Percentiles rank a stretch among this genome's conserved stretches.
Conservation (phyloP, 257 asterid genomes). For the Salvia miltiorrhiza region DNA sequence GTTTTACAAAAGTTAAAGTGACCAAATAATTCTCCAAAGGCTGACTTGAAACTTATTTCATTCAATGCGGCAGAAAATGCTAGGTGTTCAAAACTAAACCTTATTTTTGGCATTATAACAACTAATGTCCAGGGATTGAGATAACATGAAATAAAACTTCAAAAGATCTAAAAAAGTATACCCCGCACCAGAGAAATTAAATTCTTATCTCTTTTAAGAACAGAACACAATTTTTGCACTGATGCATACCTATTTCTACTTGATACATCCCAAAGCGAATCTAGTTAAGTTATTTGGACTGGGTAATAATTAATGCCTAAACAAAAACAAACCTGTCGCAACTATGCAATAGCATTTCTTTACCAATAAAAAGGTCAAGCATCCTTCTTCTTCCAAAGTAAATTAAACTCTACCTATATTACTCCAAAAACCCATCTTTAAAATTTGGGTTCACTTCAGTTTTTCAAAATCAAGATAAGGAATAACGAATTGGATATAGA, state of each 20-base stretch:
- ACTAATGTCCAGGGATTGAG: not conserved
- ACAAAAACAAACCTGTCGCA: not conserved
- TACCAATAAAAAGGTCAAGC: not conserved
- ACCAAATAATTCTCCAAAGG: not conserved
- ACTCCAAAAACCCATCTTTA: not conserved
- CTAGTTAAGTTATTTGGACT: not conserved
- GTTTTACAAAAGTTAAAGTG: not conserved
- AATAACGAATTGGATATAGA: not conserved
- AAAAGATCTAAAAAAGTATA: not conserved
- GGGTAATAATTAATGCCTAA: not conserved
- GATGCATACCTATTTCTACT: not conserved
- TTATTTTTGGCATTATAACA: not conserved
- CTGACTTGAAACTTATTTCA: not conserved
- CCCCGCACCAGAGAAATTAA: not conserved
- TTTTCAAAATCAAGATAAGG: conserved; percentile 4
- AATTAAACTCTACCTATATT: not conserved
- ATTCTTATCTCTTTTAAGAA: not conserved
- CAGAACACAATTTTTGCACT: not conserved
- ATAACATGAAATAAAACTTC: not conserved
- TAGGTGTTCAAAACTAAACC: not conserved
- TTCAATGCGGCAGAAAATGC: not conserved
- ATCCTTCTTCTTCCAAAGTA: not conserved
- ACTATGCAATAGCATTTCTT: not conserved
- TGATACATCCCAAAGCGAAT: not conserved
- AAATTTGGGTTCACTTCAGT: not conserved